A percentile compares a stretch with the other conserved stretches of the same genome.
phyloP scores from a whole-genome alignment of 108 stramenopile species.

The Fragilaria crotonensis region DNA sequence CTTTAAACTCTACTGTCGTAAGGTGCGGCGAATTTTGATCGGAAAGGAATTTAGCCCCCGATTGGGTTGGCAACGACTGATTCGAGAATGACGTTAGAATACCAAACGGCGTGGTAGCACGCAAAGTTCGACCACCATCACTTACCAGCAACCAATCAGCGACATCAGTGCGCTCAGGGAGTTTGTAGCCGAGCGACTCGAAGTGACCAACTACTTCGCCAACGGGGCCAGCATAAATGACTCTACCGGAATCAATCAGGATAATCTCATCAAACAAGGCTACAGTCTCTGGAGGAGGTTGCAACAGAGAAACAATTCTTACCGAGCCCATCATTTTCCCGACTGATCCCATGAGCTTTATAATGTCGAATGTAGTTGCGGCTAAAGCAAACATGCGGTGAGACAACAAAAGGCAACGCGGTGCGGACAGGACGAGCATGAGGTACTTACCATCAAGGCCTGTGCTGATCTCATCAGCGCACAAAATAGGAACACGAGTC shows the following conservation, averaged over 20 bases:
- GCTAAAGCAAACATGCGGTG: conserved; percentile 8
- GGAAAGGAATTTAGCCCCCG: conserved; percentile 32
- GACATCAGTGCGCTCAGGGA: conserved; percentile 65
- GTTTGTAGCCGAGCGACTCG: conserved; percentile 44
- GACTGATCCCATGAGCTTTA: conserved; percentile 30
- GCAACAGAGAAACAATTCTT: conserved; percentile 66
- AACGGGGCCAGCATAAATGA: conserved; percentile 81
- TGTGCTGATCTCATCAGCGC: conserved; percentile 65
- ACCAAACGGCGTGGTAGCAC: not conserved
- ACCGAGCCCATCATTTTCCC: conserved; percentile 24
- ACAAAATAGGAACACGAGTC: conserved; percentile 17
- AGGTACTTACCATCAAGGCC: conserved; percentile 68
- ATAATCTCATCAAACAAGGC: conserved; percentile 87
- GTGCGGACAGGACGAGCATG: too few relatives aligned
- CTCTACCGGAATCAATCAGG: conserved; percentile 66
- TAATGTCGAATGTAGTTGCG: conserved; percentile 80
- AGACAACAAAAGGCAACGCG: not conserved
- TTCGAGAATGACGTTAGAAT: too few relatives aligned
- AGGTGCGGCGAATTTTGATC: conserved; percentile 27
- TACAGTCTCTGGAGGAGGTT: conserved; percentile 90
- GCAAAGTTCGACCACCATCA: too few relatives aligned
- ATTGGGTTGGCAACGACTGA: conserved; percentile 37
- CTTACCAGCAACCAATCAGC: conserved; percentile 68
- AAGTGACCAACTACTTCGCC: conserved; percentile 54
- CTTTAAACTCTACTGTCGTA: conserved; percentile 45